phyloP scores from a whole-genome alignment of 306 rosid species.

The Dalbergia cochinchinensis region DNA sequence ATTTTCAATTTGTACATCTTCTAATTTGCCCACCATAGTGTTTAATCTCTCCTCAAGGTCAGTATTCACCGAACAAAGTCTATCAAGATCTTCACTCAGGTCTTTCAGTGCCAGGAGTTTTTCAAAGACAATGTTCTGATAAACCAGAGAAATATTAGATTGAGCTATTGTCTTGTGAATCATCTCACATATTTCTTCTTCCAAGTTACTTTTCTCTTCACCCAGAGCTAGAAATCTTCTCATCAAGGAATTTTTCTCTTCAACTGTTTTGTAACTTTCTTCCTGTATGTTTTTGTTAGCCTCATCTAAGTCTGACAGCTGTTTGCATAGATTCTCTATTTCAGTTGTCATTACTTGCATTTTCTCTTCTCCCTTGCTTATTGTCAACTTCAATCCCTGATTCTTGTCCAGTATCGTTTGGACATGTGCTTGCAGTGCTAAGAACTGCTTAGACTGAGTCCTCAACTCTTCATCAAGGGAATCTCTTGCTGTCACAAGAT shows the following conservation, averaged over 20 bases:
- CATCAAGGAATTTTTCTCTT: constrained; percentile 63
- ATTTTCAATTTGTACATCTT: constrained; percentile 60
- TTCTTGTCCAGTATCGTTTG: constrained; percentile 56
- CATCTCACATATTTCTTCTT: constrained; percentile 66
- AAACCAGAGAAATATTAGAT: constrained; percentile 68
- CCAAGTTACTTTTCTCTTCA: constrained; percentile 62
- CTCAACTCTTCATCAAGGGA: constrained; percentile 58
- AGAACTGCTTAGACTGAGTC: constrained; percentile 58
- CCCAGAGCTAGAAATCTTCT: constrained; percentile 57
- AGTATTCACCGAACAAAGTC: constrained; percentile 53
- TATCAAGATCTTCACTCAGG: constrained; percentile 59
- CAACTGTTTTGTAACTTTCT: constrained; percentile 55
- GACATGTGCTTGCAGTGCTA: constrained; percentile 57
- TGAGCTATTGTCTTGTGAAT: constrained; percentile 69
- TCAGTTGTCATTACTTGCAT: constrained; percentile 58
- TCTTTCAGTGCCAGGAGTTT: constrained; percentile 60
- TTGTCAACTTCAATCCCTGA: constrained; percentile 66
- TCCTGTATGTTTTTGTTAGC: constrained; percentile 54
- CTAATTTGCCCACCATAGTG: constrained; percentile 60
- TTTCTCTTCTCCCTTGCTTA: constrained; percentile 61
- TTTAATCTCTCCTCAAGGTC: constrained; percentile 68
- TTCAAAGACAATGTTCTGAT: constrained; percentile 62
- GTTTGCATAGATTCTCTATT: constrained; percentile 67
- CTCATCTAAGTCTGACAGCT: constrained; percentile 63
- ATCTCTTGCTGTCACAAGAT: constrained; percentile 61